phyloP scores from a whole-genome alignment of 2,329 filamentous ascomycete species.

The Aspergillus awamori region DNA sequence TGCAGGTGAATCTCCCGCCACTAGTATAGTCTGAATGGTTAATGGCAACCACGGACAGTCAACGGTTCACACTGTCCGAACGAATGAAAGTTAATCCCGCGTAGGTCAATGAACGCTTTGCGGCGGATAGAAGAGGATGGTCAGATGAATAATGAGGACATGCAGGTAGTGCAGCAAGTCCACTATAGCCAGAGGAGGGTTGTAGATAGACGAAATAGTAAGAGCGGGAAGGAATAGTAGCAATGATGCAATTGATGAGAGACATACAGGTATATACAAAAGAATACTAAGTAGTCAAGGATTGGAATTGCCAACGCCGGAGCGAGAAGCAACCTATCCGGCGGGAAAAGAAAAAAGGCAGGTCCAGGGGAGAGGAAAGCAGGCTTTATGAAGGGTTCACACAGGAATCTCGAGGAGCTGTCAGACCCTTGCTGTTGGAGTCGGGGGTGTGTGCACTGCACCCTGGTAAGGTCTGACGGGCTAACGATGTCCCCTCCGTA shows the following conservation, averaged over 20 bases:
- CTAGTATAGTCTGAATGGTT: conserved; percentile 7
- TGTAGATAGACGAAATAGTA: neutral
- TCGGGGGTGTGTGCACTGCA: neutral
- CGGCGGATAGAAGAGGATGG: neutral
- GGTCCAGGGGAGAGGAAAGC: conserved; percentile 6
- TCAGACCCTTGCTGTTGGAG: conserved; percentile 21
- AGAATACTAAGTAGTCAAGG: neutral
- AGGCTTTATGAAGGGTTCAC: conserved; percentile 23
- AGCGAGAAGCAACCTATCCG: conserved; percentile 2
- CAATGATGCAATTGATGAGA: neutral
- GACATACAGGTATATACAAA: conserved; percentile 18
- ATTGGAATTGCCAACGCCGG: neutral
- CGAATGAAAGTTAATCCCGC: neutral
- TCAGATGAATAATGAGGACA: neutral
- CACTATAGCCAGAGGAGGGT: neutral
- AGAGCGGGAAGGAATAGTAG: neutral
- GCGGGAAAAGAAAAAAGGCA: conserved; percentile 10
- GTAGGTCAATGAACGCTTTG: neutral
- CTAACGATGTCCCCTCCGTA: conserved; percentile 7
- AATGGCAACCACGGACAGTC: conserved; percentile 8
- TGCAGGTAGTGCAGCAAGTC: neutral
- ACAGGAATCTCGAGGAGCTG: conserved; percentile 22
- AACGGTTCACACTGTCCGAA: neutral
- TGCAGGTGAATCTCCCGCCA: conserved; percentile 22
- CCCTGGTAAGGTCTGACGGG: conserved; percentile 15